phyloP scores from a whole-genome alignment of 352 stramenopile genomes.

The Phytophthora vignae region DNA sequence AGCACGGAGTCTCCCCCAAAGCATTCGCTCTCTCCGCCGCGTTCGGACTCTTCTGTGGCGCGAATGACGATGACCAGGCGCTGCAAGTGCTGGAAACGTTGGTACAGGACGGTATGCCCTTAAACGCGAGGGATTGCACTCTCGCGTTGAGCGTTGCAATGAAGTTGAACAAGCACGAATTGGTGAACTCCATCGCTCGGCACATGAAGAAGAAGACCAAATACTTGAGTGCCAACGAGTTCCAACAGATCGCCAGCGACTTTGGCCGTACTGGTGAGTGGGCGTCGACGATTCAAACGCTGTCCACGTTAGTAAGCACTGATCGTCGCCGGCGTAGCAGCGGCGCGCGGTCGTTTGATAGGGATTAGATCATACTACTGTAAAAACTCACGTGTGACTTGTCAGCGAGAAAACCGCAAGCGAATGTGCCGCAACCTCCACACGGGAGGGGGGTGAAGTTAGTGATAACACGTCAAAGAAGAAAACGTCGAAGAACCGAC shows the following conservation, averaged over 20 bases:
- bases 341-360: too few relatives aligned
- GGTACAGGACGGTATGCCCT: conserved; percentile 2
- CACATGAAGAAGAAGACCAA: conserved; percentile 5
- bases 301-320: conserved; percentile 10
- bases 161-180: conserved; percentile 9
- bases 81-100: conserved; percentile 18
- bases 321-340: not conserved
- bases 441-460: too few relatives aligned
- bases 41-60: conserved; percentile 11
- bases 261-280: conserved; percentile 12
- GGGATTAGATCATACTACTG: too few relatives aligned
- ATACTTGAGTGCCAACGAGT: conserved; percentile 5
- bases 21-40: conserved; percentile 5
- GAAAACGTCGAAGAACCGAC: too few relatives aligned
- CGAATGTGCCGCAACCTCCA: too few relatives aligned
- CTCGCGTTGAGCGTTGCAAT: conserved; percentile 14
- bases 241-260: not conserved
- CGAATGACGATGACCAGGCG: not conserved
- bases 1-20: conserved; percentile 16
- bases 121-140: conserved; percentile 1
- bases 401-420: too few relatives aligned
- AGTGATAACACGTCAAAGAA: too few relatives aligned
- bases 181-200: conserved; percentile 8
- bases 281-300: conserved; percentile 3
- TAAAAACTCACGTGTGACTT: too few relatives aligned